A percentile compares a stretch with the other conserved stretches of the same genome.
Conservation (phyloP, 495 filamentous ascomycete species). For the Friedmanniomyces simplex region DNA sequence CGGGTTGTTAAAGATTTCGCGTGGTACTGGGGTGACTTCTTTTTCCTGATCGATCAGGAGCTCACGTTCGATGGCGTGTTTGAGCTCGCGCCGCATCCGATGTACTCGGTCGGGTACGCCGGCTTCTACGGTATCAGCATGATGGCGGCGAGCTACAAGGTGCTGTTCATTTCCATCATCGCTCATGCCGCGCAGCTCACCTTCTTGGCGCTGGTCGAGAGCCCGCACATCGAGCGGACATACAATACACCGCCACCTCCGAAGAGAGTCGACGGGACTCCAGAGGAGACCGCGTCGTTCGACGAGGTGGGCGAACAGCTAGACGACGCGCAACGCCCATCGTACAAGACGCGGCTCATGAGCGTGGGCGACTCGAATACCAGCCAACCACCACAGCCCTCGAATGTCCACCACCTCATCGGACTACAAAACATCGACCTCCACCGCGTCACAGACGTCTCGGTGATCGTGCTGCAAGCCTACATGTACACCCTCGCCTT, state of each 20-base stretch:
- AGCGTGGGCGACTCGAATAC: conserved; percentile 16
- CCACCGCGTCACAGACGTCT: conserved; percentile 72
- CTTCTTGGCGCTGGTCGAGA: conserved; percentile 83
- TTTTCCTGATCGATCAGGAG: conserved; percentile 96
- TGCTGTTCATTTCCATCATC: conserved; percentile 88
- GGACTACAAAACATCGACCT: conserved; percentile 78
- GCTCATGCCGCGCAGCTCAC: conserved; percentile 92
- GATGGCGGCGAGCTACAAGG: conserved; percentile 94
- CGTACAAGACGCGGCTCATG: conserved; percentile 21
- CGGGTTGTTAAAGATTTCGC: conserved; percentile 98
- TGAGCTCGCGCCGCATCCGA: conserved; percentile 97
- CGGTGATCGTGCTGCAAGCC: conserved; percentile 60
- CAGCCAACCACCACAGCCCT: conserved; percentile 35
- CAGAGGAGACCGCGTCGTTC: background rate
- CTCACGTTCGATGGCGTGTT: conserved; percentile 91
- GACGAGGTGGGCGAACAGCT: background rate
- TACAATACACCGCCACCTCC: conserved; percentile 85
- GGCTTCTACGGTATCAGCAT: conserved; percentile 99
- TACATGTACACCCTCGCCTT: conserved; percentile 64
- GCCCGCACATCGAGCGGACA: conserved; percentile 95
- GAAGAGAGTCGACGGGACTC: conserved; percentile 21
- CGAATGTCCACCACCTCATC: conserved; percentile 66
- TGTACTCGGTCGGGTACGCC: conserved; percentile 98
- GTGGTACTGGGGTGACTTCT: conserved; percentile 99
- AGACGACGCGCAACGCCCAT: conserved; percentile 19